phyloP scores from a whole-genome alignment of 2,329 filamentous ascomycete genomes.

The Xenosphaeropsis pyriputrescens region DNA sequence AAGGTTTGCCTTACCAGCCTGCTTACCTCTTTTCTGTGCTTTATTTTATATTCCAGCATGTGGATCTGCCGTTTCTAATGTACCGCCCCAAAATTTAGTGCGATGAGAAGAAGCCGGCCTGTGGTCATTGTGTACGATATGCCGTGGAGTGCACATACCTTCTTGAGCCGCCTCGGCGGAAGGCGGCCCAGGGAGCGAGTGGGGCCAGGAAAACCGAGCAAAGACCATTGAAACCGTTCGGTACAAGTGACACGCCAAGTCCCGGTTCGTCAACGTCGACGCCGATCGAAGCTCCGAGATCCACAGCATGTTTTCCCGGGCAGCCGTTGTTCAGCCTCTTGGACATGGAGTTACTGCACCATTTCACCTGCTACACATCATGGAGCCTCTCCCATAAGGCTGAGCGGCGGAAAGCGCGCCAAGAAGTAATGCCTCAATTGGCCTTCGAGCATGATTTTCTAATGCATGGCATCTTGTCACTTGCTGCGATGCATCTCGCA shows the following conservation, averaged over 20 bases:
- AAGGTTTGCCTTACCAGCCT: too few species aligned
- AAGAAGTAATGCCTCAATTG: conserved; percentile 10
- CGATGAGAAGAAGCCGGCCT: not conserved
- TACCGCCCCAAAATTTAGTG: not conserved
- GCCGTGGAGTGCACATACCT: not conserved
- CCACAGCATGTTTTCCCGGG: too few species aligned
- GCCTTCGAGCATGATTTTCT: conserved; percentile 17
- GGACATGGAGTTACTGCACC: conserved; percentile 27
- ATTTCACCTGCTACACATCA: conserved; percentile 25
- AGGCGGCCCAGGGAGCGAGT: not conserved
- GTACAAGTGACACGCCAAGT: too few species aligned
- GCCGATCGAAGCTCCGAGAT: too few species aligned
- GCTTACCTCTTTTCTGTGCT: too few species aligned
- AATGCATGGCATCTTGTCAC: conserved; percentile 20
- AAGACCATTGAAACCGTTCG: not conserved
- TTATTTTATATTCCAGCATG: too few species aligned
- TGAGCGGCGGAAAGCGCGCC: conserved; percentile 6
- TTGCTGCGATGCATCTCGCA: conserved; percentile 21
- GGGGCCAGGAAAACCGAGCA: not conserved
- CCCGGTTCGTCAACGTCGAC: too few species aligned
- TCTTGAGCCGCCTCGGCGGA: not conserved
- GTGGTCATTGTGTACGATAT: not conserved
- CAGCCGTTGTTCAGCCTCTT: conserved; percentile 12
- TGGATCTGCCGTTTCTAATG: too few species aligned
- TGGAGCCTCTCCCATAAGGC: conserved; percentile 8